Base-by-base conservation (phyloP, 768 basidiomycete species). In the Arthromyces matolae region DNA sequence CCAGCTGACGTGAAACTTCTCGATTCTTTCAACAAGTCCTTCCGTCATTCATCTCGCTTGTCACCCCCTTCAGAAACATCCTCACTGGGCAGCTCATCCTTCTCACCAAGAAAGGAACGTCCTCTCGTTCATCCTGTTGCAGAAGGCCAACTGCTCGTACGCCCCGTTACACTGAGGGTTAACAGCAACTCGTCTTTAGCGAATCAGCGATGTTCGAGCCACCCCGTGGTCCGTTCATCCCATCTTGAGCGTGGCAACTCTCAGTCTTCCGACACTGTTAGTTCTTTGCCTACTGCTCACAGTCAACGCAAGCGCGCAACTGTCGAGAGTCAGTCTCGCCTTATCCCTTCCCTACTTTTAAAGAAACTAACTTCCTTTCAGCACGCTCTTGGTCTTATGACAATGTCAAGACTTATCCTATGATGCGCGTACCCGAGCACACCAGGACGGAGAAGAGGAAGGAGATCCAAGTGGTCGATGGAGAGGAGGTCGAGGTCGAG, bases 371-470 rank as follows among this genome's bases (percentile, higher is more conserved):
- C 46, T 23, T 60, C 53, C 27, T 61, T 14, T 33, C 18, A 86
- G 85, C 69, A 10, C 83, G 83, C 23, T 81, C 86, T 2, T 87
- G 84, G 85, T 86, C 85, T 2, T 88, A 87, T 57, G 84, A 86
- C 57, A 83, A 83, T 53, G 63, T 85, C 51, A 77, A 74, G 60
- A 85, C 81, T 3, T 89, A 88, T 55, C 80, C 82, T 13, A 68
- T 80, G 50, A 80, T 82, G 78, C 68, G 71, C 50, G 66, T 76
- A 29, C 79, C 76, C n/a, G 66, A 71, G 35, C 74, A 74, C 67
- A 82, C 71, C 61, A 47, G 34, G 27, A 43, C 49, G 31, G 79
- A 80, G 67, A 78, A 78, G 66, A 72, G 68, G 27, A 72, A 64
- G 55, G 79, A 80, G 70, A 74, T 71, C 62, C 67, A 64, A 9